Base-by-base conservation (phyloP, 192 early-diverging fungal species). In the Coemansia umbellata region DNA sequence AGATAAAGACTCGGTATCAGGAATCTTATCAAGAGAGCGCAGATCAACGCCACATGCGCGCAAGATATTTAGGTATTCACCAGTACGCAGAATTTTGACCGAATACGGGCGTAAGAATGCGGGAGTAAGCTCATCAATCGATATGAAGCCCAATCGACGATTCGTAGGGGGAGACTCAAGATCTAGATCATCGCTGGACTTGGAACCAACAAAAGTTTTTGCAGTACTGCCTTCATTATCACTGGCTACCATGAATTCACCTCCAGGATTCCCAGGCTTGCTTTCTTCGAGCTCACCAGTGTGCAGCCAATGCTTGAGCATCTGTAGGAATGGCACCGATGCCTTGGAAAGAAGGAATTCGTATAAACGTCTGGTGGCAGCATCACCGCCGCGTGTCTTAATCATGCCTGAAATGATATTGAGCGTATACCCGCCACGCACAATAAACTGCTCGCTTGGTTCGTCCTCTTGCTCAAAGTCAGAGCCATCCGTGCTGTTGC, bases 1-100 rank as follows among this genome's bases (percentile, higher is more conserved):
- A 7, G 24, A 8, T 6, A 26, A 11, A 27, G 43, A 1, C 28
- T 3, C 43, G 5, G 43, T 15, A 21, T 42, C 13, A 14, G 65
- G 44, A 13, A 54, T 19, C 7, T 30, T 37, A 22, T 53, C 60
- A 8, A 76, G 40, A 5, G 63, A 36, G 50, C 61, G 60, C 39
- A 78, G 47, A 14, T 78, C 64, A 17, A 70, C 63, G 23, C 69
- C 69, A 62, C 90, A 95, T 49, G 91, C 92, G 1, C 89, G 76
- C 19, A 97, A 78, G 2, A 96, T 92, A 64, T 99, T 97, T 37
- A 97, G 66, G 60, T 99, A 97, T 66, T 94, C 94, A 31, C 97
- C 97, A 0, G 94, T 89, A 15, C 87, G 68, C 52, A 99, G 61
- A 41, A 97, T 88, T 66, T 93, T 92, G 4, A 80, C 79, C 18